Percentiles rank a stretch among this genome's conserved stretches.
Evolutionary conservation across 2,329 filamentous ascomycete genomes (phyloP).

Genomic region (Calonectria montana): DNA sequence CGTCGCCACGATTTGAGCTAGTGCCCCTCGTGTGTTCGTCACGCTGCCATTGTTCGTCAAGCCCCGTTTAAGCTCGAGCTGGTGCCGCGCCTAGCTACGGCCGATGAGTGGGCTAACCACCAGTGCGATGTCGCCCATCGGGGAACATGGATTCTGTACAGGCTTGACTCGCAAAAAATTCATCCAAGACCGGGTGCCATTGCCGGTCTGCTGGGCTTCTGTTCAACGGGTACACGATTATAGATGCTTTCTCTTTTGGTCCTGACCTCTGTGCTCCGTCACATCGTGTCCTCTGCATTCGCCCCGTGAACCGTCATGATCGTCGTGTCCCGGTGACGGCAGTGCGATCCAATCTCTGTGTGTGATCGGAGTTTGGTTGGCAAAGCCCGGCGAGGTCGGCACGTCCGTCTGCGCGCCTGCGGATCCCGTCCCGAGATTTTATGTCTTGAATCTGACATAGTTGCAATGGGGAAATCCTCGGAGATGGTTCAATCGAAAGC

Average conservation of each 20-base stretch:
- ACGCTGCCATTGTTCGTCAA: conserved; percentile 11
- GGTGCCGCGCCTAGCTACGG: conserved; percentile 15
- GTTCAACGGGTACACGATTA: conserved; percentile 1
- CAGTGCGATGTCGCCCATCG: conserved; percentile 10
- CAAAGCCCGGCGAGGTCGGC: conserved; percentile 12
- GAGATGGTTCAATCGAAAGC: conserved; percentile 20
- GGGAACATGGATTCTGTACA: neutral
- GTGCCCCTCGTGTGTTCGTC: conserved; percentile 17
- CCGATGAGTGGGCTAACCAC: conserved; percentile 16
- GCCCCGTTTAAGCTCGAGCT: conserved; percentile 21
- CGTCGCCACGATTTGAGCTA: neutral
- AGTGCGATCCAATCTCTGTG: neutral
- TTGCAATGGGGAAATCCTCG: conserved; percentile 11
- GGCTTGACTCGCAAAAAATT: conserved; percentile 6
- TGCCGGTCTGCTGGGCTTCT: conserved; percentile 13
- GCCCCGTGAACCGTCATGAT: conserved; percentile 1
- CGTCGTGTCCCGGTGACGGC: conserved; percentile 1
- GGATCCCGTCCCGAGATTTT: neutral
- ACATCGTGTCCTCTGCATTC: neutral
- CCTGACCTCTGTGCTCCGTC: neutral
- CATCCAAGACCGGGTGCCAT: conserved; percentile 8
- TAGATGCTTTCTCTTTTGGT: neutral
- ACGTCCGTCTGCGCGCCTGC: conserved; percentile 1
- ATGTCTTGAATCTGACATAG: conserved; percentile 1
- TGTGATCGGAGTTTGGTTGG: conserved; percentile 13